Evolutionary conservation across 768 basidiomycete species (phyloP), one percentile per base, ranked within the genome.

Genomic region (Phaeolepiota aurea): DNA sequence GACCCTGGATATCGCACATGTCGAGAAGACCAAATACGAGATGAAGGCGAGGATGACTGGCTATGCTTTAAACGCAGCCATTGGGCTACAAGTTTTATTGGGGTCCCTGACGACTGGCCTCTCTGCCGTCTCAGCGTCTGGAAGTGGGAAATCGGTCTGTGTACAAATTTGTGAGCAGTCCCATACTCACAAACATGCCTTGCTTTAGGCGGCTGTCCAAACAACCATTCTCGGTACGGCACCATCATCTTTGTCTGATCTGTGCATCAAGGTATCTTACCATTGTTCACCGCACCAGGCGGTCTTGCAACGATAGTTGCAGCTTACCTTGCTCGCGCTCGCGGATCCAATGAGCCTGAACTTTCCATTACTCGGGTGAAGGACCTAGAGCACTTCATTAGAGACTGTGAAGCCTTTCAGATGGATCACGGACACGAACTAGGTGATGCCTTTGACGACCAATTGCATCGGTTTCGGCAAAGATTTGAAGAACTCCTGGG

Each of bases 341-440:
- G 82, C 19, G 81, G 82, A 9, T 77, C 81, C 0, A 73, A 74
- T 25, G 84, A 87, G 48, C 85, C 85, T 1, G 80, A 86, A 45
- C 38, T 69, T n/a, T 82, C 80, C 0, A 63, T 68, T 20, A 54
- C 62, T 2, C 71, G 75, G 9, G 65, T 65, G 3, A 76, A 78
- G 45, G 78, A 80, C 43, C 64, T 87, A 1, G 77, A 83, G 16
- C 70, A 77, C 15, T 87, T 77, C 48, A 60, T 86, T 18, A 77
- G 84, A 19, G 78, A 84, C 46, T 66, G 68, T 25, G 52, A 68
- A 32, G 72, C 75, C 2, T 82, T 79, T 48, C 49, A 66, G 38
- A 61, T 82, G 51, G 84, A 86, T 47, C 54, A 70, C 40, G 82
- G 73, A 0, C 67, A 73, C 40, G 48, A 53, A 1, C 37, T 60